A percentile compares a stretch with the other conserved stretches of the same genome.
Evolutionary conservation across 1,284 basidiomycete species (phyloP).

Genomic region (Moesziomyces parantarcticus): DNA sequence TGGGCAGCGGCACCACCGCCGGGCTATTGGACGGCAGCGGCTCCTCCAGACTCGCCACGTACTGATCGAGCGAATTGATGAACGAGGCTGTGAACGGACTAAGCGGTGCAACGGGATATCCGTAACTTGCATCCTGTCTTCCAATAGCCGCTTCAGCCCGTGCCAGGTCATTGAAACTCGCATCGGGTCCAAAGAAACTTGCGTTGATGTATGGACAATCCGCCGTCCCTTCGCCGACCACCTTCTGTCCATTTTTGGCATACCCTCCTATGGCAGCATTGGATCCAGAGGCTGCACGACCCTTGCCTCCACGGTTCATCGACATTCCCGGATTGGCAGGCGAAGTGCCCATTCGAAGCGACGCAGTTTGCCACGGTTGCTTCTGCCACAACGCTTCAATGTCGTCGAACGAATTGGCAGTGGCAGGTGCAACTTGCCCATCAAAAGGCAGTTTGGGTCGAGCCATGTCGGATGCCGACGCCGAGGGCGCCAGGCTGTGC

Average conservation of each 20-base stretch:
- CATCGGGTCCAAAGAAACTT: conserved; percentile 43
- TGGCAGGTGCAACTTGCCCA: conserved; percentile 23
- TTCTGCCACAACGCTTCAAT: conserved; percentile 50
- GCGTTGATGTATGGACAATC: conserved; percentile 43
- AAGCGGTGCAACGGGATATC: conserved; percentile 37
- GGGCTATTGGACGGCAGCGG: conserved; percentile 30
- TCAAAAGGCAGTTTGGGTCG: conserved; percentile 37
- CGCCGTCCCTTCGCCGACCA: neutral
- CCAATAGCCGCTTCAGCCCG: conserved; percentile 41
- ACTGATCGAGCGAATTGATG: conserved; percentile 47
- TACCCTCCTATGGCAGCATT: no score
- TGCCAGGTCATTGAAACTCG: conserved; percentile 40
- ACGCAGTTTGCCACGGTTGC: conserved; percentile 49
- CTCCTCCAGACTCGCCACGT: conserved; percentile 44
- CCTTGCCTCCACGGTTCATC: conserved; percentile 10
- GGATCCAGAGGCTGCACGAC: conserved; percentile 10
- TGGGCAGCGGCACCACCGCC: conserved; percentile 8
- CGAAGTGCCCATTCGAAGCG: conserved; percentile 41
- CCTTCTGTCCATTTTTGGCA: no score
- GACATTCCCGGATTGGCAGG: conserved; percentile 16
- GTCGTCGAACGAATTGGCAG: conserved; percentile 47
- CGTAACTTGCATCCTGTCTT: conserved; percentile 37
- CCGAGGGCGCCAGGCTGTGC: conserved; percentile 37
- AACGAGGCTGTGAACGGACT: conserved; percentile 44
- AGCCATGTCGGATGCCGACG: conserved; percentile 22